Conservation (phyloP, 1,284 basidiomycete species). For the Trichosporon sp. region DNA sequence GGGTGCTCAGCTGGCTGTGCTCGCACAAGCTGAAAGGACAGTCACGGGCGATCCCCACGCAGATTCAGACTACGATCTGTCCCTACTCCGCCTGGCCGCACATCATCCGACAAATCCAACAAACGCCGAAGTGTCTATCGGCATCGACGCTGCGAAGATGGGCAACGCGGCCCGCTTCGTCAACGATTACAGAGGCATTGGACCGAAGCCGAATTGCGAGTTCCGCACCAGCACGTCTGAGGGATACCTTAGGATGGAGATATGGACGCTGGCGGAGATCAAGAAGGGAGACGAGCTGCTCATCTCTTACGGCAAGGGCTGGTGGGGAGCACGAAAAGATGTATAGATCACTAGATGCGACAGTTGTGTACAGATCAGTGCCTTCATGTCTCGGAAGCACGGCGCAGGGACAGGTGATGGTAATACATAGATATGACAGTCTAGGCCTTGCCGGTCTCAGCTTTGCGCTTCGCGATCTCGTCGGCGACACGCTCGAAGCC, state of each 20-base stretch:
- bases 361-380: no score
- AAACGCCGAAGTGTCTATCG: slow-evolving; percentile 41
- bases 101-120: slow-evolving; percentile 30
- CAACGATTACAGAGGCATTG: slow-evolving; percentile 77
- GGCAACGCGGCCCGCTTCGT: slow-evolving; percentile 84
- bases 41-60: slow-evolving; percentile 23
- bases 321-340: slow-evolving; percentile 58
- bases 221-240: slow-evolving; percentile 59
- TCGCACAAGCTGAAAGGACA: background rate
- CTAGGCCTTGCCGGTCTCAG: background rate
- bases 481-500: background rate
- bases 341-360: slow-evolving; percentile 9
- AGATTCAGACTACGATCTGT: slow-evolving; percentile 71
- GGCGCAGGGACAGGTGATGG: background rate
- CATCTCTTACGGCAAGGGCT: slow-evolving; percentile 88
- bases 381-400: background rate
- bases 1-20: background rate
- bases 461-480: slow-evolving; percentile 1
- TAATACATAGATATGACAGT: background rate
- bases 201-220: slow-evolving; percentile 61
- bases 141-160: slow-evolving; percentile 62
- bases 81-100: slow-evolving; percentile 55
- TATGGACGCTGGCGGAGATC: slow-evolving; percentile 61
- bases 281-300: slow-evolving; percentile 78
- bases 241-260: slow-evolving; percentile 65